Conservation (phyloP, 1,284 basidiomycete species). For the Microbotryum saponariae region DNA sequence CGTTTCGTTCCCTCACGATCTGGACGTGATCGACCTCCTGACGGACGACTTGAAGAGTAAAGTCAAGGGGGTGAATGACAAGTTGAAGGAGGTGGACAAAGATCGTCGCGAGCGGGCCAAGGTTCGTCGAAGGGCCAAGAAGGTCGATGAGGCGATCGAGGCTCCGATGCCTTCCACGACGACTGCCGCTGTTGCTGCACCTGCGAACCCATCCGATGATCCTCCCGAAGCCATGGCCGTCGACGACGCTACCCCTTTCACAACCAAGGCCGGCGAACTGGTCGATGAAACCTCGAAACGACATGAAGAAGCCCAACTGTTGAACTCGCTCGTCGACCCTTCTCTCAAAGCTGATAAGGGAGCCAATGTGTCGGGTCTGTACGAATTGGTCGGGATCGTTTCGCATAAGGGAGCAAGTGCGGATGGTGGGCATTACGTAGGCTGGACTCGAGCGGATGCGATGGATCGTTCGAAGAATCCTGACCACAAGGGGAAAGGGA, state of each 20-base stretch:
- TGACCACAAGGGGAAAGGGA: background rate
- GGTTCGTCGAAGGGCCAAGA: constrained; percentile 65
- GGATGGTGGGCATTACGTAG: constrained; percentile 55
- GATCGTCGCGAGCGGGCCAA: constrained; percentile 77
- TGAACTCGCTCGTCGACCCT: constrained; percentile 57
- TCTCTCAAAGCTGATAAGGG: constrained; percentile 63
- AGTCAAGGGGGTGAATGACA: constrained; percentile 50
- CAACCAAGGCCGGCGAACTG: constrained; percentile 49
- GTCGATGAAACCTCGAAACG: constrained; percentile 40
- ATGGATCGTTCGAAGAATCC: constrained; percentile 1
- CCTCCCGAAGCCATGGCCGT: constrained; percentile 43
- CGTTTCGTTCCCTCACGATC: constrained; percentile 82
- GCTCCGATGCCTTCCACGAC: constrained; percentile 8
- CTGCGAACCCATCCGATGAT: background rate
- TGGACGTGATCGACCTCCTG: constrained; percentile 75
- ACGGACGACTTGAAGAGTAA: constrained; percentile 59
- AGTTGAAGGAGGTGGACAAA: constrained; percentile 70
- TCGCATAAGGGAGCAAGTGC: constrained; percentile 95
- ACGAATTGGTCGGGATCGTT: constrained; percentile 82
- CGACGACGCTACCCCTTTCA: constrained; percentile 23
- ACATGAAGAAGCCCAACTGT: constrained; percentile 57
- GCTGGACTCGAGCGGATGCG: constrained; percentile 14
- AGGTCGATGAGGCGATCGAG: constrained; percentile 38
- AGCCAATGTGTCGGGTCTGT: constrained; percentile 64
- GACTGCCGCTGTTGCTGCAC: background rate